Evolutionary conservation across 352 stramenopile genomes (phyloP).

Genomic region (Phytophthora ohioensis): DNA sequence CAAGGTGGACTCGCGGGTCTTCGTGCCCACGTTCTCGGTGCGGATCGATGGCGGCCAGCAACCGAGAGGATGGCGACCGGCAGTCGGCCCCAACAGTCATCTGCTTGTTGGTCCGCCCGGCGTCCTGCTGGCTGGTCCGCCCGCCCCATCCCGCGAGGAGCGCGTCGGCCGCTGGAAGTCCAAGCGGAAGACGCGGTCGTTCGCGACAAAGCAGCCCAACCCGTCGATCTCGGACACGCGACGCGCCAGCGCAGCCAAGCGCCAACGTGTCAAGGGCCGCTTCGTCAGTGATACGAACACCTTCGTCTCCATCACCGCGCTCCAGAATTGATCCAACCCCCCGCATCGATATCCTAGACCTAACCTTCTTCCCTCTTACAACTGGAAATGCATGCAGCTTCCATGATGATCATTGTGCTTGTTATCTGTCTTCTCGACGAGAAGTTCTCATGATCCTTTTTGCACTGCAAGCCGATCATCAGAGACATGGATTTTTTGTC

Average conservation of each 20-base stretch:
- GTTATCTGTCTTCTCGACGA: background rate
- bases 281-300: conserved; percentile 61
- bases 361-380: conserved; percentile 4
- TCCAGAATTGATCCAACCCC: conserved; percentile 49
- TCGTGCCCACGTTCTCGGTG: conserved; percentile 64
- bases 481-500: background rate
- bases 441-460: background rate
- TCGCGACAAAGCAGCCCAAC: conserved; percentile 28
- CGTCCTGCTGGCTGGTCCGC: conserved; percentile 46
- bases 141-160: conserved; percentile 32
- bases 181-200: conserved; percentile 53
- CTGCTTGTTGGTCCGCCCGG: conserved; percentile 59
- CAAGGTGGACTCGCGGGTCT: conserved; percentile 59
- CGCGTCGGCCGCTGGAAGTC: conserved; percentile 43
- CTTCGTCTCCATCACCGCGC: conserved; percentile 73
- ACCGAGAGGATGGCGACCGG: conserved; percentile 8
- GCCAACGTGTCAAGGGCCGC: conserved; percentile 70
- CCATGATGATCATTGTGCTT: background rate
- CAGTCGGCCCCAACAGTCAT: conserved; percentile 25
- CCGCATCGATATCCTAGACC: conserved; percentile 7
- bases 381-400: conserved; percentile 23
- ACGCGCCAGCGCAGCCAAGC: conserved; percentile 67
- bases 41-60: conserved; percentile 51
- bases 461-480: conserved; percentile 11
- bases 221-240: conserved; percentile 56